phyloP scores from a whole-genome alignment of 768 basidiomycete genomes.

The Hericium erinaceus region DNA sequence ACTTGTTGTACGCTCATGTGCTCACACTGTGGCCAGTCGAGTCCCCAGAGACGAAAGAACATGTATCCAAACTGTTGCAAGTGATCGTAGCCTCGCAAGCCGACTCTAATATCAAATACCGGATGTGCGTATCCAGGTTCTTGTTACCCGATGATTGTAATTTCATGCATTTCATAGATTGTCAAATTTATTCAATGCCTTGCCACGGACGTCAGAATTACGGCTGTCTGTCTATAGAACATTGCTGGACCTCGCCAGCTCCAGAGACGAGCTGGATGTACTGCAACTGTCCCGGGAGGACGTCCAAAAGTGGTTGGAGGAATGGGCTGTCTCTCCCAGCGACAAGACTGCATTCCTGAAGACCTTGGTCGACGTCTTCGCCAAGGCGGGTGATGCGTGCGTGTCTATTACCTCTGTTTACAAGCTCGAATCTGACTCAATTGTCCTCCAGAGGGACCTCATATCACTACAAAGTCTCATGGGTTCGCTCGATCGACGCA shows the following conservation, averaged over 20 bases:
- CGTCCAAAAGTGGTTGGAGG: conserved; percentile 69
- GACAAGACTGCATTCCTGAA: conserved; percentile 63
- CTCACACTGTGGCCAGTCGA: conserved; percentile 48
- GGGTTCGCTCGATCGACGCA: conserved; percentile 50
- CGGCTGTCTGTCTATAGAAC: conserved; percentile 54
- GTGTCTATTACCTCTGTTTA: conserved; percentile 19
- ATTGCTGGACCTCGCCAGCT: conserved; percentile 49
- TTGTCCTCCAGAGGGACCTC: conserved; percentile 36
- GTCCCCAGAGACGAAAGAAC: conserved; percentile 45
- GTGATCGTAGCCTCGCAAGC: conserved; percentile 48
- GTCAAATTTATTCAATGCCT: conserved; percentile 74
- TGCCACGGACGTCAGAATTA: conserved; percentile 55
- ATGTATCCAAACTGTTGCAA: conserved; percentile 39
- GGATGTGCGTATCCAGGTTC: conserved; percentile 43
- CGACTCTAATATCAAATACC: conserved; percentile 57
- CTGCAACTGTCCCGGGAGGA: conserved; percentile 50
- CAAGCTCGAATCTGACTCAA: not conserved
- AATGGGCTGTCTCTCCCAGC: conserved; percentile 59
- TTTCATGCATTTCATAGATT: conserved; percentile 34
- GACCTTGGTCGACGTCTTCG: conserved; percentile 47
- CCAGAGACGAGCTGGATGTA: conserved; percentile 51
- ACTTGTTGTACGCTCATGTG: conserved; percentile 68
- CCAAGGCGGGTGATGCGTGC: conserved; percentile 50
- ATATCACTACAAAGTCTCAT: conserved; percentile 56
- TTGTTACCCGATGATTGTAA: no score